A percentile compares a stretch with the other conserved stretches of the same genome.
phyloP scores from a whole-genome alignment of 176 grass and related monocot species.

The Triticum turgidum region DNA sequence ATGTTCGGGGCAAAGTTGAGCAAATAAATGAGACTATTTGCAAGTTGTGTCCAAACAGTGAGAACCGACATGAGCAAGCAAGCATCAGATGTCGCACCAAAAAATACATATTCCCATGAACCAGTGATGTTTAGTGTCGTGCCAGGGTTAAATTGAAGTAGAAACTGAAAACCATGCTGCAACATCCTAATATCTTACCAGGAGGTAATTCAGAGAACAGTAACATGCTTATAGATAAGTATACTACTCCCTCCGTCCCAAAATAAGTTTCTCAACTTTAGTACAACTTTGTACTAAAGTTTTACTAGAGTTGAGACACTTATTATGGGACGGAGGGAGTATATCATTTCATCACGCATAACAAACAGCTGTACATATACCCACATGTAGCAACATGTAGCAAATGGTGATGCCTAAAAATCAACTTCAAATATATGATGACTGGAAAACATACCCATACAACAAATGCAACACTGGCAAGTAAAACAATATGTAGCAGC shows the following conservation, averaged over 20 bases:
- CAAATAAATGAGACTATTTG: conserved; percentile 2
- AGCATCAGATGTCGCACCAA: neutral
- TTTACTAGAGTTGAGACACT: too few relatives aligned
- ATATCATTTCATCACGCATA: neutral
- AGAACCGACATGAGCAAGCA: conserved; percentile 5
- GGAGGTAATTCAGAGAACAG: neutral
- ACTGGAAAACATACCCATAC: neutral
- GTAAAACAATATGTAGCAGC: neutral
- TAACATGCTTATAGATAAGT: neutral
- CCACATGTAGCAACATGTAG: neutral
- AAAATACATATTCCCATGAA: neutral
- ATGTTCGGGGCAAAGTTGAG: conserved; percentile 3
- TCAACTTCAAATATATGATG: conserved; percentile 1
- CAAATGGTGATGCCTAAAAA: conserved; percentile 13
- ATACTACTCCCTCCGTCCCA: too few relatives aligned
- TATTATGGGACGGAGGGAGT: too few relatives aligned
- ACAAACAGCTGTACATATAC: neutral
- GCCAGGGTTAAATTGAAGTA: neutral
- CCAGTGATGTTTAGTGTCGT: neutral
- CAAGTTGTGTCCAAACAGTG: neutral
- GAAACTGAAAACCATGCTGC: neutral
- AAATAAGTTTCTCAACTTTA: too few relatives aligned
- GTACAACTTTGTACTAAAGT: too few relatives aligned
- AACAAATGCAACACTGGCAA: neutral
- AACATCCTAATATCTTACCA: neutral